These are phyloP conservation scores for Pseudopyricularia javanii DNA, from an alignment of 2,329 filamentous ascomycete genomes.

Conservation along the genomic window DNA sequence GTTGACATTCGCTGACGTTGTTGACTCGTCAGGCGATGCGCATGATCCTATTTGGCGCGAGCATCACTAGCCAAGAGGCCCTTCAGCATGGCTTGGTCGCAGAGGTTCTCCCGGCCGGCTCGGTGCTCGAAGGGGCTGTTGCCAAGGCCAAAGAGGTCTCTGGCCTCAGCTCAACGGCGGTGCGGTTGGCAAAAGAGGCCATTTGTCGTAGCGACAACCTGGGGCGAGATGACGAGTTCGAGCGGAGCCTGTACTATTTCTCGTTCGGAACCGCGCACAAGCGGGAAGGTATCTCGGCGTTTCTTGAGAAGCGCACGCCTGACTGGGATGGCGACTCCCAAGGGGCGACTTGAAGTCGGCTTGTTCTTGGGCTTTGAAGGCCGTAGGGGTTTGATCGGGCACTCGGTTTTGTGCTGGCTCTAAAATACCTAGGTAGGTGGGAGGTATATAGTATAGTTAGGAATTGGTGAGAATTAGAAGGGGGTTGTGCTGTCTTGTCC, in stretches of 20 bases:
- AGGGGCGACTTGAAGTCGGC: neutral
- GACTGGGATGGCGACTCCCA: neutral
- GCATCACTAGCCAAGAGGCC: conserved; percentile 21
- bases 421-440: too few relatives aligned
- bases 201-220: conserved; percentile 13
- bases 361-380: neutral
- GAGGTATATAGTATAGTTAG: too few relatives aligned
- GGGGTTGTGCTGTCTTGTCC: too few relatives aligned
- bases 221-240: conserved; percentile 2
- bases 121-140: conserved; percentile 23
- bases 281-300: conserved; percentile 25
- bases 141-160: conserved; percentile 25
- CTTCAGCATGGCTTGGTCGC: conserved; percentile 26
- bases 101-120: conserved; percentile 18
- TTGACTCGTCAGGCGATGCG: conserved; percentile 24
- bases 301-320: conserved; percentile 23
- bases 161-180: conserved; percentile 15
- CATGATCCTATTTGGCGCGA: conserved; percentile 27
- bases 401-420: too few relatives aligned
- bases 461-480: too few relatives aligned
- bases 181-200: conserved; percentile 28
- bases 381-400: too few relatives aligned
- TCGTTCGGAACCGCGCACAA: conserved; percentile 25
- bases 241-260: conserved; percentile 18
- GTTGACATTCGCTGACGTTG: neutral